phyloP scores from a whole-genome alignment of 495 filamentous ascomycete genomes.

The Tuber aestivum region DNA sequence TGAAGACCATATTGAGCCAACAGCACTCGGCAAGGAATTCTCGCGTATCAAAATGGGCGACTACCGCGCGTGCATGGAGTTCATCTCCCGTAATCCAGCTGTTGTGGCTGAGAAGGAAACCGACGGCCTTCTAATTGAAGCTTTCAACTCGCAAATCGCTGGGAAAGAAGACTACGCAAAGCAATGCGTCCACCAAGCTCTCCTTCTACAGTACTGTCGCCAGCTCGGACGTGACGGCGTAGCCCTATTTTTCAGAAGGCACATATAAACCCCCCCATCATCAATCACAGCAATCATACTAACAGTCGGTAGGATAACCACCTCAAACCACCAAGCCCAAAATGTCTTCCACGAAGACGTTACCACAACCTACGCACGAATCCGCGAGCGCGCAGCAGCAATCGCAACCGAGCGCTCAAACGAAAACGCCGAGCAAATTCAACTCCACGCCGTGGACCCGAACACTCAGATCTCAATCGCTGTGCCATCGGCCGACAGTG shows the following conservation, averaged over 20 bases:
- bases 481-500: conserved; percentile 60
- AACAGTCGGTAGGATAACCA: conserved; percentile 63
- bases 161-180: conserved; percentile 68
- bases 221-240: conserved; percentile 83
- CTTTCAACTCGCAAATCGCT: conserved; percentile 76
- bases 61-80: conserved; percentile 66
- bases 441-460: conserved; percentile 91
- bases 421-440: conserved; percentile 71
- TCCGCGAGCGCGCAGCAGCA: conserved; percentile 71
- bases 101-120: conserved; percentile 83
- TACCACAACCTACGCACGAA: conserved; percentile 71
- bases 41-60: conserved; percentile 68
- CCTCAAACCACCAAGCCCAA: conserved; percentile 81
- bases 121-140: conserved; percentile 82
- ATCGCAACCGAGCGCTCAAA: conserved; percentile 64
- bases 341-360: conserved; percentile 91
- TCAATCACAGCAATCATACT: conserved; percentile 3
- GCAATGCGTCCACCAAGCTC: conserved; percentile 87
- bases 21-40: conserved; percentile 69
- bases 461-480: conserved; percentile 87
- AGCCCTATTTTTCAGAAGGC: conserved; percentile 85
- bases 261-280: conserved; percentile 16
- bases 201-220: conserved; percentile 90
- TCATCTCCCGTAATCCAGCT: conserved; percentile 65
- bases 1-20: conserved; percentile 68